Base-by-base conservation (phyloP, 2,329 filamentous ascomycete genomes). In the Nigrospora sphaerica region DNA sequence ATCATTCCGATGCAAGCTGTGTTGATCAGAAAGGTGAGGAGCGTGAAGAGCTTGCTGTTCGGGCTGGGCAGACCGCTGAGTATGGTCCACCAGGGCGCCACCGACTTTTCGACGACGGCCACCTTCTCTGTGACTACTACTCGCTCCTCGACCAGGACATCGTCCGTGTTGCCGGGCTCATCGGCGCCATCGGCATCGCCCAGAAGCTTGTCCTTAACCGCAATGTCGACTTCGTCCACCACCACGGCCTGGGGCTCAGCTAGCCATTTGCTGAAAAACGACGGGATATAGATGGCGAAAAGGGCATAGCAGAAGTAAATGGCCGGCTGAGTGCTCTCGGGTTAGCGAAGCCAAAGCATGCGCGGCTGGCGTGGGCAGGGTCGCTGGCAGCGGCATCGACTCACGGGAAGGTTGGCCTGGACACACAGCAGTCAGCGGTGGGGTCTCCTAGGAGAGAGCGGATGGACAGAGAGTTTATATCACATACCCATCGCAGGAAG, bases 41-140 rank as follows among this genome's bases (percentile, higher is more conserved):
- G 66, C 17, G 87, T 92, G 55, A 83, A 75, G 18, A 83, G 56
- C 12, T 78, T 69, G 44, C 82, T 88, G n/a, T 73, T 76, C 7
- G 85, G 78, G 55, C 82, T 89, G 2, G 93, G 92, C 0, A 85
- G 69, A 4, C 93, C 93, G 3, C 80, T 80, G 19, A 95, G 67
- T 7, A 97, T 70, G 3, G 88, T 86, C 52, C 75, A 77, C 53
- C 85, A 68, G 1, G 78, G 68, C 18, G 73, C 72, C 3, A 78
- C 64, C 12, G 77, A 70, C 54, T 78, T 78, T 57, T 83, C 72
- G 43, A 77, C 69, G 14, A 86, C 56, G 12, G 80, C 60, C 4
- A 86, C 65, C 1, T 76, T 83, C 60, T 90, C 84, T 47, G 81
- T 62, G 19, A 88, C 69, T 28, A 80, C 75, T 33, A 88, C 68